phyloP scores from a whole-genome alignment of 2,329 filamentous ascomycete species.

The Botrytis pseudocinerea region DNA sequence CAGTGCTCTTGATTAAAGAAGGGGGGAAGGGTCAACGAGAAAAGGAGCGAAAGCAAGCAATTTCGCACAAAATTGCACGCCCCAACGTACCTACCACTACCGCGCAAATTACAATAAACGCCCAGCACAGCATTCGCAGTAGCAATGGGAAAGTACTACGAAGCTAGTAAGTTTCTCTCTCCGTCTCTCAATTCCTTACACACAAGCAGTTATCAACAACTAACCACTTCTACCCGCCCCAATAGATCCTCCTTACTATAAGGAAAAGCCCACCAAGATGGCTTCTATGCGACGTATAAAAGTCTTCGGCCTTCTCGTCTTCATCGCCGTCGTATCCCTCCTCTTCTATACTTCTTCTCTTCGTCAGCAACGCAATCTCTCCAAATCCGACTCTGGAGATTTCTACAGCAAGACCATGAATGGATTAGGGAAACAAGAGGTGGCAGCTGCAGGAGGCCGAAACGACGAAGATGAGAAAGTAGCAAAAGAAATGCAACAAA shows the following conservation, averaged over 20 bases:
- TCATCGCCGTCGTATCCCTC: conserved; percentile 65
- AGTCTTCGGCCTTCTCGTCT: conserved; percentile 62
- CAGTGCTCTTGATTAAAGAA: neutral
- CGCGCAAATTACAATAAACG: neutral
- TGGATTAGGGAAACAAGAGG: conserved; percentile 44
- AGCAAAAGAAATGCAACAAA: conserved; percentile 57
- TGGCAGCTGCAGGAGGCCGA: neutral
- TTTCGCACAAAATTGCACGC: neutral
- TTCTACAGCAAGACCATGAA: conserved; percentile 62
- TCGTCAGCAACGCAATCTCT: conserved; percentile 48
- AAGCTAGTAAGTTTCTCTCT: conserved; percentile 13
- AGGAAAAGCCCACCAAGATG: conserved; percentile 49
- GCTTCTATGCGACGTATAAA: conserved; percentile 70
- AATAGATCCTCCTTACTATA: conserved; percentile 28
- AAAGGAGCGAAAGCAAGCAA: neutral
- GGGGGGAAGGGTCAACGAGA: neutral
- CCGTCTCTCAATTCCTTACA: neutral
- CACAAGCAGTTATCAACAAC: neutral
- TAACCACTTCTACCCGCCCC: neutral
- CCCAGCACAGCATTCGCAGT: neutral
- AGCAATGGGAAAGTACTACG: conserved; percentile 23
- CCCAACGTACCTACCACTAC: neutral
- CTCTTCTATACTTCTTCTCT: conserved; percentile 72
- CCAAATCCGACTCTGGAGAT: conserved; percentile 51
- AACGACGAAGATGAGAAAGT: conserved; percentile 56